phyloP scores from a whole-genome alignment of 331 rosid genomes.

The Arachis monticola region DNA sequence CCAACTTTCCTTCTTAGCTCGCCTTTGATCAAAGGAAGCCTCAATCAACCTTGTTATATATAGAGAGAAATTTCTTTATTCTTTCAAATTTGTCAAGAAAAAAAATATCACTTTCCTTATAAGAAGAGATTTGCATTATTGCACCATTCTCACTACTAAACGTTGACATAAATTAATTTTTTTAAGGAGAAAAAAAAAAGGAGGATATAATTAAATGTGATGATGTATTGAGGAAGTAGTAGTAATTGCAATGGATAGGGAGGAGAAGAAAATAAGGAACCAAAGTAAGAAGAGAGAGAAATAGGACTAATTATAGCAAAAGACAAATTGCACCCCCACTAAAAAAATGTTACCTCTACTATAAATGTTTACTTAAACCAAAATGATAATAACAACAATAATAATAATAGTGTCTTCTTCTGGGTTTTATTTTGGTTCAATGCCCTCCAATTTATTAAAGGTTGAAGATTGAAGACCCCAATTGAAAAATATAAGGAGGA shows the following conservation, averaged over 20 bases:
- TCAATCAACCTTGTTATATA: neutral
- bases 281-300: neutral
- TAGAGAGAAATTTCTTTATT: neutral
- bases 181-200: neutral
- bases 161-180: neutral
- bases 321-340: slow-evolving; percentile 34
- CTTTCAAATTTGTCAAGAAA: neutral
- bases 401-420: neutral
- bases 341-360: neutral
- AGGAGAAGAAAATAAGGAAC: neutral
- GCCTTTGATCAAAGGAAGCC: neutral
- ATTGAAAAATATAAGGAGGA: neutral
- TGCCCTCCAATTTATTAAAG: slow-evolving; percentile 17
- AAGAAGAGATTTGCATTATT: slow-evolving; percentile 3
- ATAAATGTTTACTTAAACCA: too few species aligned
- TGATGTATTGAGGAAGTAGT: neutral
- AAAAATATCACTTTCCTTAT: slow-evolving; percentile 23
- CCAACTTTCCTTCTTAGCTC: neutral
- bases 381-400: too few species aligned
- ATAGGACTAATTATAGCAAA: neutral
- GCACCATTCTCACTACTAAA: neutral
- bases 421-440: slow-evolving; percentile 5
- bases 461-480: neutral
- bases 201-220: neutral
- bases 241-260: neutral